Conservation (phyloP, 441 rosid genomes). For the Eugenia klotzschiana region DNA sequence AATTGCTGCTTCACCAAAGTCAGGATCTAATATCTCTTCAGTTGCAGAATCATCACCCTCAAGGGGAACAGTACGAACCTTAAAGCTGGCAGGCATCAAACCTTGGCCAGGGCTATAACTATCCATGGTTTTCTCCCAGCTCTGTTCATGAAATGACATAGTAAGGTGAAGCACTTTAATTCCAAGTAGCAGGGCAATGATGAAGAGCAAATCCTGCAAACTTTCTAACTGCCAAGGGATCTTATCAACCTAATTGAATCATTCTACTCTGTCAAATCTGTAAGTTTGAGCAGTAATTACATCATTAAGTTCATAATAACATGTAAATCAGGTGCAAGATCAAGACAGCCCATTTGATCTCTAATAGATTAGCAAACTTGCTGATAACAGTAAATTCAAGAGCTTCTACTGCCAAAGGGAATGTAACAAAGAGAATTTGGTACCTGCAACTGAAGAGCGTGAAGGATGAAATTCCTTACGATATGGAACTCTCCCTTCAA, state of each 20-base stretch:
- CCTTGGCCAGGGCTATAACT: constrained; percentile 7
- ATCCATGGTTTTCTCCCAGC: constrained; percentile 8
- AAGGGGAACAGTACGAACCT: constrained; percentile 1
- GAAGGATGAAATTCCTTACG: constrained; percentile 5
- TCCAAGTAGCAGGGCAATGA: neutral
- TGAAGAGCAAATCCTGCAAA: neutral
- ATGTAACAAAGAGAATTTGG: neutral
- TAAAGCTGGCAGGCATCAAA: constrained; percentile 7
- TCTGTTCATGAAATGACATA: neutral
- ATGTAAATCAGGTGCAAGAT: neutral
- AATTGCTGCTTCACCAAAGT: constrained; percentile 6
- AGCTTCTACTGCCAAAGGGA: neutral
- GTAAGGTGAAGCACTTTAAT: neutral
- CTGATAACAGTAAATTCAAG: neutral
- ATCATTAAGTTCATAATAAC: neutral
- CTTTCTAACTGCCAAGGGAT: neutral
- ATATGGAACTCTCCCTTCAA: constrained; percentile 3
- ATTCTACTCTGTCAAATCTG: neutral
- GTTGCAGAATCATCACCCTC: constrained; percentile 7
- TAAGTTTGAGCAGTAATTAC: neutral
- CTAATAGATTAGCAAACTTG: neutral
- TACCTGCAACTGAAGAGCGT: constrained; percentile 6
- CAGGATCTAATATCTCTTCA: constrained; percentile 5
- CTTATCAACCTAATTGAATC: neutral
- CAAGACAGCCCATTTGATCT: neutral